Evolutionary conservation across 2,329 filamentous ascomycete species (phyloP).

Genomic region (Pseudovirgaria hyperparasitica): DNA sequence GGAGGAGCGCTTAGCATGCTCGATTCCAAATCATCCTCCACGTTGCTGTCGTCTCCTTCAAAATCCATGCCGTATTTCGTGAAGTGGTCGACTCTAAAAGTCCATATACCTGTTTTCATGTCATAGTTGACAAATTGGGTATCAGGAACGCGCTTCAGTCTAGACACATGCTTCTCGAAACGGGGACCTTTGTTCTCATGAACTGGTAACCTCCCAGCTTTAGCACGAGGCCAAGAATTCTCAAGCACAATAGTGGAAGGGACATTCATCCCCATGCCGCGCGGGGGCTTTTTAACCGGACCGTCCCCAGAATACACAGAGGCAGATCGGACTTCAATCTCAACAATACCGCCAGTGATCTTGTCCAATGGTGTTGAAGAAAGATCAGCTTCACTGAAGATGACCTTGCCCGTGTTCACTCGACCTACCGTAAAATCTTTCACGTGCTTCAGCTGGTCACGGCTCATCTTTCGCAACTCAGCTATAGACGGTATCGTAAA

Average conservation of each 20-base stretch:
- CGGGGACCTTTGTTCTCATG: constrained; percentile 49
- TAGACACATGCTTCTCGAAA: constrained; percentile 69
- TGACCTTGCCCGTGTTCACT: constrained; percentile 65
- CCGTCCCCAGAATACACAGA: constrained; percentile 63
- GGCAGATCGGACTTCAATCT: constrained; percentile 62
- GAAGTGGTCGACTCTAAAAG: constrained; percentile 89
- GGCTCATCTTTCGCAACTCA: constrained; percentile 67
- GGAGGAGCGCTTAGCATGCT: constrained; percentile 25
- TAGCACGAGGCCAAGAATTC: constrained; percentile 79
- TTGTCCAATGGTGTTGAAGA: constrained; percentile 66
- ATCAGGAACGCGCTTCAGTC: constrained; percentile 64
- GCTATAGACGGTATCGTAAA: constrained; percentile 71
- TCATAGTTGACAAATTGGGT: constrained; percentile 79
- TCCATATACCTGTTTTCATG: constrained; percentile 70
- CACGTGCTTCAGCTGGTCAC: constrained; percentile 64
- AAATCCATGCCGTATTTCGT: constrained; percentile 88
- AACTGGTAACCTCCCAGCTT: constrained; percentile 39
- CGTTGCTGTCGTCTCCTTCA: constrained; percentile 53
- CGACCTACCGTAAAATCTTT: constrained; percentile 71
- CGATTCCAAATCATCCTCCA: constrained; percentile 38
- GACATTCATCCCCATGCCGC: constrained; percentile 83
- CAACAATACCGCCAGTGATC: constrained; percentile 65
- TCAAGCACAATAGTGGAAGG: constrained; percentile 78
- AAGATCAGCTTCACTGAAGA: constrained; percentile 66
- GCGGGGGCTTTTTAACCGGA: constrained; percentile 56